Evolutionary conservation across 2,329 filamentous ascomycete genomes (phyloP), one percentile per base, ranked within the genome.

Genomic region (Exophiala phaeomuriformis): DNA sequence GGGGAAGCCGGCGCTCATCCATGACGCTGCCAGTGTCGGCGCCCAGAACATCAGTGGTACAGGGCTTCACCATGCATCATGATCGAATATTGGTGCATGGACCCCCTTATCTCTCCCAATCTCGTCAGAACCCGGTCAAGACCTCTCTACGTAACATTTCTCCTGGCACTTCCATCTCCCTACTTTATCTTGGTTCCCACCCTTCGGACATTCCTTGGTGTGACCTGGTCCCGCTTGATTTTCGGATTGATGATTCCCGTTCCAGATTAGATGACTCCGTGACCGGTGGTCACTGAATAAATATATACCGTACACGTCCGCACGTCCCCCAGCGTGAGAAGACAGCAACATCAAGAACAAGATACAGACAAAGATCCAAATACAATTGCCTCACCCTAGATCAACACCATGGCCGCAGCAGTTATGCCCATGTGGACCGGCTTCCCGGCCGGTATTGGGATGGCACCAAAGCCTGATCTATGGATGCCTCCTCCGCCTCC

Each of bases 361-460:
- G 7, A 41, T 9, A 41, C 39, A n/a, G 7, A 41, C 6, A 43
- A 8, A 43, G 12, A 43, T n/a, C 36, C 36, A 39, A 39, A 8
- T n/a, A 39, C 33, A 39, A 39, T 12, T n/a, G 10, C 19, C 36
- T 39, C 19, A 5, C 39, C 12, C 19, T 1, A 41, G 6, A 41
- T 6, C 7, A 41, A 43, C 41, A 39, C 36, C 3, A 28, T 41
- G 39, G 12, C 19, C 27, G 10, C 19, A 41, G 39, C 5, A 45
- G 31, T 45, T 35, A 57, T 59, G 57, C 43, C 57, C 37, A 53
- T 59, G 5, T 59, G 57, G 57, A 55, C 57, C 12, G 57, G 57
- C 3, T 55, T 55, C 37, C 57, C 57, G 19, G 51, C 49, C 2
- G 46, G 51, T 6, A 32, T 52, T 5, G 54, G 54, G 12, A 7